These are phyloP conservation scores for Aspergillus novofumigatus DNA, from an alignment of 2,329 filamentous ascomycete species.

Conservation along the genomic window DNA sequence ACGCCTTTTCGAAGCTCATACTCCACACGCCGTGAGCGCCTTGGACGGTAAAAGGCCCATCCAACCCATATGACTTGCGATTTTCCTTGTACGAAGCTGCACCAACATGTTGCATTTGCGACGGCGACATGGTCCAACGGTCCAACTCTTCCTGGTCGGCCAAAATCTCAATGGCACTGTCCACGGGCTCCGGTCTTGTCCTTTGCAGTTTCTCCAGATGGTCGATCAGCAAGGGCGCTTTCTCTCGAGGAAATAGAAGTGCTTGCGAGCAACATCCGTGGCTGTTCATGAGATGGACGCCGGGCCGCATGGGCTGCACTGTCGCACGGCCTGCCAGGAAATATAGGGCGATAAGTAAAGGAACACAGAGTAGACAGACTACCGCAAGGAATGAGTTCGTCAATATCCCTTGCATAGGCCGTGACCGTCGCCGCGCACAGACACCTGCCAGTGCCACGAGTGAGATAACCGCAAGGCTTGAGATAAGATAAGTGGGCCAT, in stretches of 20 bases:
- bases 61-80: conserved; percentile 10
- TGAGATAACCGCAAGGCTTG: conserved; percentile 24
- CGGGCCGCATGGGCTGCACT: conserved; percentile 32
- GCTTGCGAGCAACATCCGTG: conserved; percentile 45
- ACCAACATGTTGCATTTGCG: conserved; percentile 23
- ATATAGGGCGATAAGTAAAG: conserved; percentile 32
- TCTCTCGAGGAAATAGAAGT: conserved; percentile 39
- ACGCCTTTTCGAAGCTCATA: conserved; percentile 20
- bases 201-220: conserved; percentile 13
- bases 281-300: conserved; percentile 40
- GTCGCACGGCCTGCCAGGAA: conserved; percentile 42
- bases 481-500: conserved; percentile 35
- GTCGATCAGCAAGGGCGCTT: conserved; percentile 13
- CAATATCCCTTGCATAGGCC: conserved; percentile 13
- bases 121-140: conserved; percentile 19
- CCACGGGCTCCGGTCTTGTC: conserved; percentile 14
- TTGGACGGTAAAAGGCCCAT: conserved; percentile 15
- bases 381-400: conserved; percentile 24
- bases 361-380: conserved; percentile 27
- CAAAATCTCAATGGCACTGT: conserved; percentile 17
- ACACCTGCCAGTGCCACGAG: conserved; percentile 16
- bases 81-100: conserved; percentile 22
- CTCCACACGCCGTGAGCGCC: conserved; percentile 24
- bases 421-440: conserved; percentile 10
- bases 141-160: conserved; percentile 13